These are phyloP conservation scores for Daldinia caldariorum DNA, from an alignment of 495 filamentous ascomycete species.

Conservation along the genomic window DNA sequence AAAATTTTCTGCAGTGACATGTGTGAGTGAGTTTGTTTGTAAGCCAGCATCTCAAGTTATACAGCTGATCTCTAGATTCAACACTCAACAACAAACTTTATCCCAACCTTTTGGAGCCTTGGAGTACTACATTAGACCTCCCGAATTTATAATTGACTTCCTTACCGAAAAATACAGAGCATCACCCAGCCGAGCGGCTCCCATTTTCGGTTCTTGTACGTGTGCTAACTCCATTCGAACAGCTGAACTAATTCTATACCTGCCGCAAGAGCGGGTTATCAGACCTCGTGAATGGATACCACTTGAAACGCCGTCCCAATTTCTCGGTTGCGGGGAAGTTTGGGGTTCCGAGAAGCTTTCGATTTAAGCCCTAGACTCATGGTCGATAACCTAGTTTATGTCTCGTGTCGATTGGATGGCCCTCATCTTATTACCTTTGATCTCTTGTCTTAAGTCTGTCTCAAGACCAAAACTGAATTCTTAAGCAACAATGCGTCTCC, in stretches of 20 bases:
- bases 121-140: conserved; percentile 9
- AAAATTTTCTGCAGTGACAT: background rate
- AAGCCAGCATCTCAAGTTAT: conserved; percentile 11
- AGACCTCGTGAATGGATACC: conserved; percentile 18
- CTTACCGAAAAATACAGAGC: conserved; percentile 6
- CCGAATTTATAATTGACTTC: conserved; percentile 7
- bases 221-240: background rate
- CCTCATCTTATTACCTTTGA: conserved; percentile 3
- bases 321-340: background rate
- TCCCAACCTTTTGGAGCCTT: conserved; percentile 7
- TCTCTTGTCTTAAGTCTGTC: conserved; percentile 17
- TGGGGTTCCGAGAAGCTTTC: conserved; percentile 39
- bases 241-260: background rate
- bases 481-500: conserved; percentile 34
- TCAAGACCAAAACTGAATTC: conserved; percentile 2
- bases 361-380: conserved; percentile 17
- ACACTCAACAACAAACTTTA: conserved; percentile 18
- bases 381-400: conserved; percentile 33
- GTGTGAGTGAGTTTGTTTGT: conserved; percentile 1
- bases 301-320: conserved; percentile 10
- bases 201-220: background rate
- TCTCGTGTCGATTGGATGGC: conserved; percentile 11
- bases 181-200: background rate
- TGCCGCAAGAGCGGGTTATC: conserved; percentile 11
- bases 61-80: conserved; percentile 7